A percentile compares a stretch with the other conserved stretches of the same genome.
These are phyloP conservation scores for Starmerella cellae DNA, from an alignment of 805 yeast species.

Conservation along the genomic window DNA sequence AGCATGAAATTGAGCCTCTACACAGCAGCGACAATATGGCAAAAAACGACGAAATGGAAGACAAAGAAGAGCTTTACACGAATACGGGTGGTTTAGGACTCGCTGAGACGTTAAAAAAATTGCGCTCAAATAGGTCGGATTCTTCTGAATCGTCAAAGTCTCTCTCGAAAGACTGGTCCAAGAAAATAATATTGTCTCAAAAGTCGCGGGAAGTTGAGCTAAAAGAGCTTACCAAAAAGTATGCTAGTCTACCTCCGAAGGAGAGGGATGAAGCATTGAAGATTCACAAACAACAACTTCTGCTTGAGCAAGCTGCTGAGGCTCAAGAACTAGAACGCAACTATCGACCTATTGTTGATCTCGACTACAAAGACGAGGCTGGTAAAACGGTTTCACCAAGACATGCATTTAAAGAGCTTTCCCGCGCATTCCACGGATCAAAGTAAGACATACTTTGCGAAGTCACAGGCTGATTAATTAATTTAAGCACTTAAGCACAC, in stretches of 20 bases:
- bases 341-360: constrained; percentile 34
- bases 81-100: too few species aligned
- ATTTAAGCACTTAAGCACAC: too few species aligned
- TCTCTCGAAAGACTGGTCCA: constrained; percentile 10
- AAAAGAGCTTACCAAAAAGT: constrained; percentile 19
- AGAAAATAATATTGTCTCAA: constrained; percentile 8
- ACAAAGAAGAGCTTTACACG: too few species aligned
- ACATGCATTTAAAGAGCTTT: constrained; percentile 63
- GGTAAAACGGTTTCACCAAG: constrained; percentile 50
- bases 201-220: constrained; percentile 18
- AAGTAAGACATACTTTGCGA: constrained; percentile 14
- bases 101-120: neutral
- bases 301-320: constrained; percentile 24
- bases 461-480: too few species aligned
- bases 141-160: too few species aligned
- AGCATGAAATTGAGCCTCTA: too few species aligned
- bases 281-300: constrained; percentile 18
- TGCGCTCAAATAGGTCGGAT: neutral
- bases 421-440: constrained; percentile 66
- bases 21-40: too few species aligned
- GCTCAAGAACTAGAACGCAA: constrained; percentile 26
- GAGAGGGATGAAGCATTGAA: constrained; percentile 27
- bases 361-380: constrained; percentile 49
- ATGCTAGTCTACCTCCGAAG: constrained; percentile 23
- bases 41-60: too few species aligned